phyloP scores from a whole-genome alignment of 148 eudicot species.

The Selenicereus undatus region DNA sequence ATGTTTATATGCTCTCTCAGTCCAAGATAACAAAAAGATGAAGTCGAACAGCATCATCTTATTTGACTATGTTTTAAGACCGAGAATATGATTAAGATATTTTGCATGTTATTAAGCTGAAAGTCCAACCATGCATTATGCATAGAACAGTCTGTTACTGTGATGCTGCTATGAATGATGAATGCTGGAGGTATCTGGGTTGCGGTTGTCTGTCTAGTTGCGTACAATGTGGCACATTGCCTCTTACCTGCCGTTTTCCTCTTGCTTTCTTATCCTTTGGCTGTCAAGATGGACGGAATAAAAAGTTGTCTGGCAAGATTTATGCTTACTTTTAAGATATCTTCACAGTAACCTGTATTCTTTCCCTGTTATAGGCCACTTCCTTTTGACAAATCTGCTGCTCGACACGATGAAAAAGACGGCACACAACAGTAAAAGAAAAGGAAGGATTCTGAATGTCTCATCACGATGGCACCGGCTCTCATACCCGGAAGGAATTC shows the following conservation, averaged over 20 bases:
- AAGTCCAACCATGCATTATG: background rate
- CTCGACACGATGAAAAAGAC: slow-evolving; percentile 66
- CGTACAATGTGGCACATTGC: background rate
- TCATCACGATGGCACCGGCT: slow-evolving; percentile 54
- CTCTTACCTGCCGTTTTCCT: background rate
- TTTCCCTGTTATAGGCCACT: slow-evolving; percentile 48
- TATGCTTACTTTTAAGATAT: background rate
- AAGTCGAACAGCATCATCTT: background rate
- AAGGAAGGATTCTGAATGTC: slow-evolving; percentile 71
- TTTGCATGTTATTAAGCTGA: background rate
- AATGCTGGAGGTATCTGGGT: background rate
- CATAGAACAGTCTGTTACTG: background rate
- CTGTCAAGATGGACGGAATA: background rate
- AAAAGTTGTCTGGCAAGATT: background rate
- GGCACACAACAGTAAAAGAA: slow-evolving; percentile 31
- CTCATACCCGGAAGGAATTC: slow-evolving; percentile 62
- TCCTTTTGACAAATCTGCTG: slow-evolving; percentile 53
- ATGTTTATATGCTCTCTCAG: background rate
- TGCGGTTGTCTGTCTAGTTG: background rate
- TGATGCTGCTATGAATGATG: background rate
- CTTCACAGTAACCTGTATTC: slow-evolving; percentile 8
- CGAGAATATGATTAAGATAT: background rate
- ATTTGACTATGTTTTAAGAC: background rate
- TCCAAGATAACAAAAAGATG: background rate
- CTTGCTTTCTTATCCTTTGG: background rate